Percentiles rank a stretch among this genome's conserved stretches.
phyloP scores from a whole-genome alignment of 345 rosid genomes.

The Salix arbutifolia region DNA sequence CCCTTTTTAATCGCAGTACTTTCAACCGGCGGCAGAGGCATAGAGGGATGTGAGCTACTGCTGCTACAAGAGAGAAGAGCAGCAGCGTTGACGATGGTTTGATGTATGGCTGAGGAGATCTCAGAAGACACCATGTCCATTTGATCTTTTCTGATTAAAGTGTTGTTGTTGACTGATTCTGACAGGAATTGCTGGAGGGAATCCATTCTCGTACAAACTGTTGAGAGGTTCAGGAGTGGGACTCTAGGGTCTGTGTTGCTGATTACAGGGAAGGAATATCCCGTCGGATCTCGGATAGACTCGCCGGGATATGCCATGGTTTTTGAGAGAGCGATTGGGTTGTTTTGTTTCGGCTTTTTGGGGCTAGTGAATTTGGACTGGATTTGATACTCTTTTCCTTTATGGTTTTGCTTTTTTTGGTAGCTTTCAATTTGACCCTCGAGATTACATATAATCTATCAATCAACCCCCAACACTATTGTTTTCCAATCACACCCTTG shows the following conservation, averaged over 20 bases:
- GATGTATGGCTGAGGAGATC: slow-evolving; percentile 48
- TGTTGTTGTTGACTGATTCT: slow-evolving; percentile 37
- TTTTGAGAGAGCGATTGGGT: neutral
- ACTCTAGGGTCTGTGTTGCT: slow-evolving; percentile 9
- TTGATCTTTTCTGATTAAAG: slow-evolving; percentile 29
- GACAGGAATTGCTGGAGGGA: slow-evolving; percentile 37
- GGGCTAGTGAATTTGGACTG: neutral
- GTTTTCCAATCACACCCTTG: neutral
- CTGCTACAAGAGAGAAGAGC: slow-evolving; percentile 33
- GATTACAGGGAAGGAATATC: neutral
- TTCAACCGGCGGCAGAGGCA: neutral
- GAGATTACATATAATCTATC: neutral
- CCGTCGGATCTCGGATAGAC: neutral
- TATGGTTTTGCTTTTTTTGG: neutral
- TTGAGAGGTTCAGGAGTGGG: slow-evolving; percentile 37
- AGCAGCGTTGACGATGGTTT: slow-evolving; percentile 45
- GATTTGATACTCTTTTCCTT: neutral
- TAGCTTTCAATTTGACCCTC: neutral
- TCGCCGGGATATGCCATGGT: slow-evolving; percentile 20
- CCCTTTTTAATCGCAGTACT: neutral
- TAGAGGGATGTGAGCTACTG: slow-evolving; percentile 7
- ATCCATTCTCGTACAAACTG: slow-evolving; percentile 40
- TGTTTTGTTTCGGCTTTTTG: neutral
- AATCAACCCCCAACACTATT: neutral
- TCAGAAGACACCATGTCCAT: slow-evolving; percentile 51